Evolutionary conservation across 306 rosid genomes (phyloP).

Genomic region (Astragalus membranaceus): DNA sequence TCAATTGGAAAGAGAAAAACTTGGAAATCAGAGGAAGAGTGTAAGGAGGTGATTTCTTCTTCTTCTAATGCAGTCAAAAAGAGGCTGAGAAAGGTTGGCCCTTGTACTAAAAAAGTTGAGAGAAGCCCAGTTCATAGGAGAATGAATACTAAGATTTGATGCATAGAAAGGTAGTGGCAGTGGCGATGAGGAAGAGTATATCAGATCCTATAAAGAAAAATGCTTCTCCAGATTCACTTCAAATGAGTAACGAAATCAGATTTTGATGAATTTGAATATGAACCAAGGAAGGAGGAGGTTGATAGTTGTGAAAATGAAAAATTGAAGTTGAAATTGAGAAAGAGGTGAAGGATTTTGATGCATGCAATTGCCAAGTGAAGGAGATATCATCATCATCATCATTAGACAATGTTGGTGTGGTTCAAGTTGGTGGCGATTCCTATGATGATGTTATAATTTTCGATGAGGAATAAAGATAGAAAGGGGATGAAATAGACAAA

Average conservation of each 20-base stretch:
- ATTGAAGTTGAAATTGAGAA: conserved; percentile 28
- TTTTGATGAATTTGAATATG: conserved; percentile 15
- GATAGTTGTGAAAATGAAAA: conserved; percentile 36
- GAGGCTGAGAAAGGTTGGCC: conserved; percentile 41
- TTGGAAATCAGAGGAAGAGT: conserved; percentile 51
- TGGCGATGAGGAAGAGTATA: conserved; percentile 40
- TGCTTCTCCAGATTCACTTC: conserved; percentile 20
- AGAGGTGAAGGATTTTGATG: conserved; percentile 34
- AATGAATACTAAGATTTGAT: no score
- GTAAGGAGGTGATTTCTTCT: conserved; percentile 32
- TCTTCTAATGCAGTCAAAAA: conserved; percentile 44
- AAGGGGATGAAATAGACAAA: no score
- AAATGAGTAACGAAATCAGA: conserved; percentile 39
- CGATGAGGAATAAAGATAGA: no score
- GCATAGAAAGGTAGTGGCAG: neutral
- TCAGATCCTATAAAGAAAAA: conserved; percentile 31
- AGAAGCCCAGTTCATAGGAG: conserved; percentile 33
- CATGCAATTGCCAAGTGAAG: conserved; percentile 49
- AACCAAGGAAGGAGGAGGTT: conserved; percentile 12
- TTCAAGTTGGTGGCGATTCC: neutral
- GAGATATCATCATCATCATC: conserved; percentile 23
- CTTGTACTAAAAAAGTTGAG: conserved; percentile 28
- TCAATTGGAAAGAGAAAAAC: conserved; percentile 59
- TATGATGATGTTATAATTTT: neutral
- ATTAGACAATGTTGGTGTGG: neutral